Evolutionary conservation across 129 eudicot species (phyloP).

Genomic region (Escallonia rubra): DNA sequence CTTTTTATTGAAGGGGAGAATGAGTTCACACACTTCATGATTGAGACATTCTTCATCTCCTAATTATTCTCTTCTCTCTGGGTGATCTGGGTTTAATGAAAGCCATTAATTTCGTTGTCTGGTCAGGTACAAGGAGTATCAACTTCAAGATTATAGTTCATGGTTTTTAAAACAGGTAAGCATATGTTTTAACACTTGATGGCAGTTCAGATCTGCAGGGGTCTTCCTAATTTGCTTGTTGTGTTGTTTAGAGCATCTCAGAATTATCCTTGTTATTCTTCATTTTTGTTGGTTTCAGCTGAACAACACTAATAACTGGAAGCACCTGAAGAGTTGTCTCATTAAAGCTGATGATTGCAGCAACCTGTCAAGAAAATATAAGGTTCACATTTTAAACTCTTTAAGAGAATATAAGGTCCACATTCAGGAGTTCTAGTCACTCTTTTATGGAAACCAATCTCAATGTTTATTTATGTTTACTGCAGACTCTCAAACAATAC

Average conservation of each 20-base stretch:
- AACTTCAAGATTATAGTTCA: constrained; percentile 84
- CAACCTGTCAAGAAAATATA: constrained; percentile 59
- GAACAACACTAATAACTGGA: constrained; percentile 73
- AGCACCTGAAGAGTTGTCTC: constrained; percentile 74
- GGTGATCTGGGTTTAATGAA: background rate
- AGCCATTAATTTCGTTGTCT: constrained; percentile 11
- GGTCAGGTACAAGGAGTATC: constrained; percentile 86
- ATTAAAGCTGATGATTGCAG: constrained; percentile 68
- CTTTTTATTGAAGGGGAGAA: background rate
- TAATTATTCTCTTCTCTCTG: background rate
- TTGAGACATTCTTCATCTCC: background rate
- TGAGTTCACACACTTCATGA: background rate
- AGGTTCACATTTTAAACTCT: constrained; percentile 25
- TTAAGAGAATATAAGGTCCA: no score
- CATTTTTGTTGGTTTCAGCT: constrained; percentile 45
- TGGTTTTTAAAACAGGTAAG: constrained; percentile 80
- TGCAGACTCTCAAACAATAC: constrained; percentile 69
- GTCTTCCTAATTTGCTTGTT: background rate
- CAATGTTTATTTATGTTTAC: constrained; percentile 5
- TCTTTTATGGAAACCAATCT: no score
- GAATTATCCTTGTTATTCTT: background rate
- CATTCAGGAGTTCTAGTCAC: background rate
- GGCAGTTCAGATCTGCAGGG: background rate
- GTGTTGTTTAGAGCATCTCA: background rate
- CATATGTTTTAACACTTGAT: background rate